Evolutionary conservation across 176 grass and related monocot species (phyloP), one percentile per base, ranked within the genome.

Genomic region (Tuctoria greenei): DNA sequence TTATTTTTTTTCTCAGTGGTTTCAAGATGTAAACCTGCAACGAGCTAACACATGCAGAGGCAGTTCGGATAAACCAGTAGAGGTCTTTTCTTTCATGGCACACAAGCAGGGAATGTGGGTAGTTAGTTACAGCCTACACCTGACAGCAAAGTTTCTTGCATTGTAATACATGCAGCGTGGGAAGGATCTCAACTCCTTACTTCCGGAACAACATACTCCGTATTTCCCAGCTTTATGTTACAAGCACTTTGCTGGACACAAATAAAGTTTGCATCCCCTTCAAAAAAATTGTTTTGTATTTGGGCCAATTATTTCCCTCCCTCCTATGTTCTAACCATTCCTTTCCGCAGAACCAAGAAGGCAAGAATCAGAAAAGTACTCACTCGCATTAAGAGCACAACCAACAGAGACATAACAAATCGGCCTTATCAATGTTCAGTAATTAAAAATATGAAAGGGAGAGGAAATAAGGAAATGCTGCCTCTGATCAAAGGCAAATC

Each of bases 71-170:
- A 67, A 78, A 73, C 77, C 52, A 61, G 52, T 79, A 37, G 58
- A n/a, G n/a, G 49, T n/a, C 5, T 36, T 21, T 79, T 86, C 50
- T 74, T 62, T 73, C 62, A 72, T 37, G 27, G 34, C 56, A 88
- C 42, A 80, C 61, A 59, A 25, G 49, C 57, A 81, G 41, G 47
- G 35, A 42, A 70, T 66, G 72, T 66, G 66, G 10, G 23, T 43
- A 60, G 86, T 73, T 87, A 46, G 77, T 69, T 81, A 85, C 66
- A 81, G 47, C 57, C 71, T 81, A 81, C 59, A 71, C 15, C 64
- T 81, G 75, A 44, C 35, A 51, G 43, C 55, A 62, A 67, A 61
- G 85, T 83, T 87, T 64, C 80, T 79, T 87, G 74, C 51, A 87
- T 78, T 87, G 45, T 31, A 83, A 79, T 87, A 68, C 74, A 87